phyloP scores from a whole-genome alignment of 345 rosid genomes.

The Rhizophora mangle region DNA sequence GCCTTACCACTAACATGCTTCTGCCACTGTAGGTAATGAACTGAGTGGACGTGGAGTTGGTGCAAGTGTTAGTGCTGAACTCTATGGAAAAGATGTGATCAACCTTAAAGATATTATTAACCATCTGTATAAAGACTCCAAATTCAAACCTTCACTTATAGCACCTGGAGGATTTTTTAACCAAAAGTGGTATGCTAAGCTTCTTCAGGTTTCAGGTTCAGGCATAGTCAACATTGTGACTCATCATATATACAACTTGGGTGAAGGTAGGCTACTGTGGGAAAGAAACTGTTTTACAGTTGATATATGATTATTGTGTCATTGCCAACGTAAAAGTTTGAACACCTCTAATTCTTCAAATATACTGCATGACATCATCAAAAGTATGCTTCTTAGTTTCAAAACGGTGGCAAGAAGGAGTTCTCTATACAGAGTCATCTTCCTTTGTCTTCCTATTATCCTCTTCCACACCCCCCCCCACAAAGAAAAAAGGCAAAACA shows the following conservation, averaged over 20 bases:
- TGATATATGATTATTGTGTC: neutral
- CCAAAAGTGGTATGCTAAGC: slow-evolving; percentile 59
- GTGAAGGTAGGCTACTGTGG: slow-evolving; percentile 51
- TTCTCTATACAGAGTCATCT: neutral
- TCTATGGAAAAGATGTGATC: slow-evolving; percentile 76
- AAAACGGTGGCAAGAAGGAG: neutral
- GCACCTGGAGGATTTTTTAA: slow-evolving; percentile 98
- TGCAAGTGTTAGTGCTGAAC: slow-evolving; percentile 71
- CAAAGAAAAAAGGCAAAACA: neutral
- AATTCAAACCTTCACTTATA: slow-evolving; percentile 53
- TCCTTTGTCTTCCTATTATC: neutral
- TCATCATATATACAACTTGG: slow-evolving; percentile 96
- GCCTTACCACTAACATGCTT: slow-evolving; percentile 13
- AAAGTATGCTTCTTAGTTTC: neutral
- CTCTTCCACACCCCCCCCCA: neutral
- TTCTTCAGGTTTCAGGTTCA: slow-evolving; percentile 74
- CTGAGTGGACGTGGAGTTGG: slow-evolving; percentile 78
- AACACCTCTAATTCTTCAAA: neutral
- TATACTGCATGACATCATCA: neutral
- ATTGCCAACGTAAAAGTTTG: neutral
- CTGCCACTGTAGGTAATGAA: slow-evolving; percentile 65
- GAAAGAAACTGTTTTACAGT: neutral
- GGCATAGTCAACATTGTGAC: slow-evolving; percentile 55
- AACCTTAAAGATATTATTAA: slow-evolving; percentile 51
- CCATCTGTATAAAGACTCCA: slow-evolving; percentile 50